These are phyloP conservation scores for Calycina herbarum DNA, from an alignment of 2,329 filamentous ascomycete genomes.

Conservation along the genomic window DNA sequence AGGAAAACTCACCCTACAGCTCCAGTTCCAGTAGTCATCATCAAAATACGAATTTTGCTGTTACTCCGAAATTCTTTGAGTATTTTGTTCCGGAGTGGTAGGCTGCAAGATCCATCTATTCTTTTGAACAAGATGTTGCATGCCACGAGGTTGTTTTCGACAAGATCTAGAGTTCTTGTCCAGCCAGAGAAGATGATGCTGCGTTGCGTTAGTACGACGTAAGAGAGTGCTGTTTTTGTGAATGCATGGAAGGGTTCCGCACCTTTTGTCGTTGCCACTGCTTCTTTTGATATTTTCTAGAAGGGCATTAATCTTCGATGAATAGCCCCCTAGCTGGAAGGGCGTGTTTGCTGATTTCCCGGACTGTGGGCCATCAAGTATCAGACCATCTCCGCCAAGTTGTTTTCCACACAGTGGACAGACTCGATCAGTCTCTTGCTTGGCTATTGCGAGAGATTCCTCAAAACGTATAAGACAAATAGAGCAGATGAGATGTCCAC, in stretches of 20 bases:
- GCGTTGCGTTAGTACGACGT: constrained; percentile 44
- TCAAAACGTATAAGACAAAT: constrained; percentile 17
- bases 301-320: neutral
- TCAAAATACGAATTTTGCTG: constrained; percentile 34
- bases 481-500: constrained; percentile 23
- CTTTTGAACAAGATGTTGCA: neutral
- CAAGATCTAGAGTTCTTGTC: constrained; percentile 21
- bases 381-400: neutral
- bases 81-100: neutral
- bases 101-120: neutral
- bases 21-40: constrained; percentile 46
- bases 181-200: constrained; percentile 27
- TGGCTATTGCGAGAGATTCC: constrained; percentile 1
- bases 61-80: constrained; percentile 11
- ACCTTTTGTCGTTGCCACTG: neutral
- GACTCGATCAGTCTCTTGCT: neutral
- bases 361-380: neutral
- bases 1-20: constrained; percentile 21
- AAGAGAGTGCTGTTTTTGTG: constrained; percentile 22
- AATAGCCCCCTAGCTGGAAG: neutral
- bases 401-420: neutral
- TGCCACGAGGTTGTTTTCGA: constrained; percentile 38
- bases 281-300: neutral
- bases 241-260: too few species aligned
- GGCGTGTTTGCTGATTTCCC: neutral